Evolutionary conservation across 352 stramenopile genomes (phyloP).

Genomic region (Phytophthora constricta): DNA sequence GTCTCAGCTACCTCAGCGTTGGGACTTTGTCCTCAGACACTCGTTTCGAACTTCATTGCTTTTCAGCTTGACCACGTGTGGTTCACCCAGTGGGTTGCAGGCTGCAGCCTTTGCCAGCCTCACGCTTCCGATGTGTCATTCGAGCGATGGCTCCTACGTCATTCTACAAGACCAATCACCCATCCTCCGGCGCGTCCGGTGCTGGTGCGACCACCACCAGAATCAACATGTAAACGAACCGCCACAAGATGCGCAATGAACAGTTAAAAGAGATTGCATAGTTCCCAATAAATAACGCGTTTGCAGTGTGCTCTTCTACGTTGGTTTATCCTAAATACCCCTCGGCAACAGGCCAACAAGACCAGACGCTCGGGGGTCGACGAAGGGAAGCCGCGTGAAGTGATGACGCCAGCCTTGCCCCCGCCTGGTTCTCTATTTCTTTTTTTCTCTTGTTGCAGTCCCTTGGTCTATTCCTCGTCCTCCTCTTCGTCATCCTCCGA

Average conservation of each 20-base stretch:
- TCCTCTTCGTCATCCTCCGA: conserved; percentile 72
- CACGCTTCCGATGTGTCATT: too few relatives aligned
- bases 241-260: not conserved
- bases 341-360: not conserved
- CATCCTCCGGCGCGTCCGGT: not conserved
- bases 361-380: not conserved
- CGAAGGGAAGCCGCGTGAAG: too few relatives aligned
- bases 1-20: too few relatives aligned
- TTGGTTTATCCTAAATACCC: conserved; percentile 1
- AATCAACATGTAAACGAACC: conserved; percentile 18
- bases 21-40: too few relatives aligned
- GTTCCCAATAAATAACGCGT: conserved; percentile 43
- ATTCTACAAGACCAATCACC: too few relatives aligned
- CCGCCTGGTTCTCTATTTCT: conserved; percentile 11
- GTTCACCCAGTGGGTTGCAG: too few relatives aligned
- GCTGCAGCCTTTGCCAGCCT: too few relatives aligned
- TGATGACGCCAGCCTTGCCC: not conserved
- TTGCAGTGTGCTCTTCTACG: conserved; percentile 18
- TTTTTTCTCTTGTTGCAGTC: not conserved
- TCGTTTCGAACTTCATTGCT: too few relatives aligned
- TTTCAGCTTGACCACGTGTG: too few relatives aligned
- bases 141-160: too few relatives aligned
- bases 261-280: conserved; percentile 28
- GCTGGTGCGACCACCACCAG: conserved; percentile 16
- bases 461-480: conserved; percentile 39